A percentile compares a stretch with the other conserved stretches of the same genome.
Evolutionary conservation across 768 basidiomycete genomes (phyloP).

Genomic region (Sistotremastrum niveocremeum): DNA sequence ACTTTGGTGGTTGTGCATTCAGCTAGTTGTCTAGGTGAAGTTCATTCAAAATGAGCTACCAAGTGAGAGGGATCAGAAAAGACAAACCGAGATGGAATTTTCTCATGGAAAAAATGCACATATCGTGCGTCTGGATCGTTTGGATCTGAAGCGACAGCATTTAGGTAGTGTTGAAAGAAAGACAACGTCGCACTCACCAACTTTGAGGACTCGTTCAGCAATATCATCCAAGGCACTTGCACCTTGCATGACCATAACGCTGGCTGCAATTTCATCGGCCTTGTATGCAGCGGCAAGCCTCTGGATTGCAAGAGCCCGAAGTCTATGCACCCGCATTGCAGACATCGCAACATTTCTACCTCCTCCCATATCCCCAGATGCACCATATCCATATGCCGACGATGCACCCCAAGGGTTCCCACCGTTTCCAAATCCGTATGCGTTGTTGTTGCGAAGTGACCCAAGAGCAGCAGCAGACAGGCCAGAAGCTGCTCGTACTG

Average conservation of each 20-base stretch:
- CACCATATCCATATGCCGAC: slow-evolving; percentile 50
- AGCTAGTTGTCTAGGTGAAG: slow-evolving; percentile 53
- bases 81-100: slow-evolving; percentile 78
- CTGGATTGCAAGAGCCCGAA: slow-evolving; percentile 73
- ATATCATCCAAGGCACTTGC: slow-evolving; percentile 87
- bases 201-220: slow-evolving; percentile 73
- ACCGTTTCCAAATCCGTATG: slow-evolving; percentile 14
- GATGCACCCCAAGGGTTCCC: slow-evolving; percentile 44
- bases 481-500: slow-evolving; percentile 78
- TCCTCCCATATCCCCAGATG: slow-evolving; percentile 34
- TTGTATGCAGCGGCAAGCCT: slow-evolving; percentile 79
- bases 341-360: slow-evolving; percentile 77
- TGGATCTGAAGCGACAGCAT: slow-evolving; percentile 37
- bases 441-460: slow-evolving; percentile 31
- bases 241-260: slow-evolving; percentile 92
- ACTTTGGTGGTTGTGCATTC: slow-evolving; percentile 70
- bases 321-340: slow-evolving; percentile 66
- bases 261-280: slow-evolving; percentile 81
- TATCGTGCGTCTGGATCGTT: slow-evolving; percentile 69
- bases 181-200: slow-evolving; percentile 27
- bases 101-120: slow-evolving; percentile 90
- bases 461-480: slow-evolving; percentile 62
- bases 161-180: neutral
- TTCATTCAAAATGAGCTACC: slow-evolving; percentile 6
- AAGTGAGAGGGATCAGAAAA: neutral